Conservation (phyloP, 805 yeast genomes). For the Brettanomyces anomalus region DNA sequence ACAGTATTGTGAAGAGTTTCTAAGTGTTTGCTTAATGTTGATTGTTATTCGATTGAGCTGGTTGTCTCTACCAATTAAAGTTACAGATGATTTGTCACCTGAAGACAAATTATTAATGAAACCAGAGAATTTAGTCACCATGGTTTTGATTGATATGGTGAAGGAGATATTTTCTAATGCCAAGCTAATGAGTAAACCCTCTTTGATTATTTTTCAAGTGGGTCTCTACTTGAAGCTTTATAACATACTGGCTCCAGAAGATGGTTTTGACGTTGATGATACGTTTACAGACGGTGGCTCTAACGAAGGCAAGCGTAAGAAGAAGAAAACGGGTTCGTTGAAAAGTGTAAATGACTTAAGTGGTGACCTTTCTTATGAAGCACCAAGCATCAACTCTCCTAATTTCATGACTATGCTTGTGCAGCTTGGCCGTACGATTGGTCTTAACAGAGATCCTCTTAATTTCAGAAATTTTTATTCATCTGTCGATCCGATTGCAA, state of each 20-base stretch:
- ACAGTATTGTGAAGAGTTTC: conserved; percentile 34
- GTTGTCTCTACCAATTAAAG: conserved; percentile 40
- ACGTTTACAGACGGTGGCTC: conserved; percentile 22
- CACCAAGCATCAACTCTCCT: conserved; percentile 28
- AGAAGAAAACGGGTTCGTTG: conserved; percentile 10
- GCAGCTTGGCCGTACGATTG: conserved; percentile 37
- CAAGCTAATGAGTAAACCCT: conserved; percentile 34
- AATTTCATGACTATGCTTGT: conserved; percentile 28
- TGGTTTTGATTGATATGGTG: conserved; percentile 35
- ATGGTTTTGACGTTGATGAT: conserved; percentile 36
- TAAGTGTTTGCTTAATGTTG: conserved; percentile 41
- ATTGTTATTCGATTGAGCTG: conserved; percentile 47
- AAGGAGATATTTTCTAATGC: conserved; percentile 35
- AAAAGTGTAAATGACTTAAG: conserved; percentile 26
- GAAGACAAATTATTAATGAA: conserved; percentile 26
- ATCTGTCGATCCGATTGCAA: conserved; percentile 21
- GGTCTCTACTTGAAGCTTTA: conserved; percentile 49
- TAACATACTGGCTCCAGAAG: conserved; percentile 49
- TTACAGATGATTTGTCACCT: conserved; percentile 21
- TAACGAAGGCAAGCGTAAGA: conserved; percentile 3
- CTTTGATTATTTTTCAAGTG: conserved; percentile 47
- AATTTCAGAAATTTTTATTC: conserved; percentile 28
- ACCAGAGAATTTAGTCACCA: conserved; percentile 32
- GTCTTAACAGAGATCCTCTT: conserved; percentile 41
- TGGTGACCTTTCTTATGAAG: conserved; percentile 26